Conservation (phyloP, 257 asterid species). For the Prunella vulgaris region DNA sequence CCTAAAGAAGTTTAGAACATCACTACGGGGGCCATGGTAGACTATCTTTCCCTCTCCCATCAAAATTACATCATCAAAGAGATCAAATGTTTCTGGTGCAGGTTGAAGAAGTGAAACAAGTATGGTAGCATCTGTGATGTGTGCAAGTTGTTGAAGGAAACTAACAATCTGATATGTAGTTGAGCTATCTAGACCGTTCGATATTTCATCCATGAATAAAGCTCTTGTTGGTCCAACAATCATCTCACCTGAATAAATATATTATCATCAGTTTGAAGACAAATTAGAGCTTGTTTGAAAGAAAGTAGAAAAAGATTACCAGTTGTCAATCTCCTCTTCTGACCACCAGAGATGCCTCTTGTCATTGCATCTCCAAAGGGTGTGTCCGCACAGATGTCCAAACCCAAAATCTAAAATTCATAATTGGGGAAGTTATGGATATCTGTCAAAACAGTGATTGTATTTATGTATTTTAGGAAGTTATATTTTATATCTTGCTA, state of each 20-base stretch:
- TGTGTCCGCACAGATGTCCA: constrained; percentile 51
- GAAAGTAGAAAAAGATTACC: constrained; percentile 25
- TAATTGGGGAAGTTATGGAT: background rate
- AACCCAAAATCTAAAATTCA: constrained; percentile 44
- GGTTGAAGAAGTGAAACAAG: constrained; percentile 58
- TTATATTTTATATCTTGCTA: too few relatives aligned
- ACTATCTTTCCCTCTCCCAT: constrained; percentile 53
- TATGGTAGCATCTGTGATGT: constrained; percentile 42
- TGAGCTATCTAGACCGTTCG: constrained; percentile 62
- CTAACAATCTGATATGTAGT: constrained; percentile 47
- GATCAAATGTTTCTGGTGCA: constrained; percentile 58
- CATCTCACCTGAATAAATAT: constrained; percentile 44
- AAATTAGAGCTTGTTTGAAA: background rate
- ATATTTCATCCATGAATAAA: constrained; percentile 56
- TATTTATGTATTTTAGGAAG: too few relatives aligned
- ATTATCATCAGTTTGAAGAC: background rate
- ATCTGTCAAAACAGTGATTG: too few relatives aligned
- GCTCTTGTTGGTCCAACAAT: constrained; percentile 58
- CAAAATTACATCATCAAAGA: constrained; percentile 49
- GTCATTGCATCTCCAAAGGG: constrained; percentile 57
- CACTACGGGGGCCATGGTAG: constrained; percentile 46
- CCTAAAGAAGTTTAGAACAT: constrained; percentile 39
- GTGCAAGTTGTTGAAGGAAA: constrained; percentile 49
- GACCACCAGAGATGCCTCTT: constrained; percentile 63
- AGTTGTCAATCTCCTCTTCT: constrained; percentile 57